Conservation (phyloP, 2,329 filamentous ascomycete genomes). For the Cercospora sp. region DNA sequence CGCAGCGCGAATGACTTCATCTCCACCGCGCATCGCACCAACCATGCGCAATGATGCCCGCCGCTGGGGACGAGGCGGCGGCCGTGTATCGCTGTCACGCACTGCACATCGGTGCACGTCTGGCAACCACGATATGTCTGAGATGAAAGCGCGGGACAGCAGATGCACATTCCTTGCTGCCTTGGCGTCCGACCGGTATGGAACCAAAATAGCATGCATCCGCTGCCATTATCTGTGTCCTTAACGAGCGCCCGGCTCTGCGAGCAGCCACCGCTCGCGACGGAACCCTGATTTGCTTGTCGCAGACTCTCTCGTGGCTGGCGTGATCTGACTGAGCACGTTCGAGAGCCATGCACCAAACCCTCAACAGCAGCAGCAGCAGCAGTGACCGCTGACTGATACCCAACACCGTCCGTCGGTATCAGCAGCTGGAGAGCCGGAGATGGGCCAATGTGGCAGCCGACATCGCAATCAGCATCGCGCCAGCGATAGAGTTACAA, state of each 20-base stretch:
- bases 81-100: neutral
- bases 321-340: neutral
- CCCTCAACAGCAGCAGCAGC: neutral
- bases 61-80: neutral
- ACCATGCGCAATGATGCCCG: neutral
- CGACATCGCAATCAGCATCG: neutral
- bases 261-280: neutral
- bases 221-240: neutral
- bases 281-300: neutral
- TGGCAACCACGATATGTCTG: neutral
- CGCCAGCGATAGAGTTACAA: neutral
- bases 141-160: neutral
- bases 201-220: conserved; percentile 1
- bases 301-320: neutral
- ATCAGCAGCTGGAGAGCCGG: conserved; percentile 1
- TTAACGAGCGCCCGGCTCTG: neutral
- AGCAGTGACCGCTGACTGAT: neutral
- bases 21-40: neutral
- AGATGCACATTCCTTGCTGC: conserved; percentile 3
- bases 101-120: neutral
- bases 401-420: neutral
- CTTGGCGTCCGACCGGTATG: conserved; percentile 2
- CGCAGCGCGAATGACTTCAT: neutral
- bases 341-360: neutral
- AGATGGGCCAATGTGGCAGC: neutral